Percentiles rank a stretch among this genome's conserved stretches.
These are phyloP conservation scores for Lolium multiflorum DNA, from an alignment of 176 grass and related monocot genomes.

Conservation along the genomic window DNA sequence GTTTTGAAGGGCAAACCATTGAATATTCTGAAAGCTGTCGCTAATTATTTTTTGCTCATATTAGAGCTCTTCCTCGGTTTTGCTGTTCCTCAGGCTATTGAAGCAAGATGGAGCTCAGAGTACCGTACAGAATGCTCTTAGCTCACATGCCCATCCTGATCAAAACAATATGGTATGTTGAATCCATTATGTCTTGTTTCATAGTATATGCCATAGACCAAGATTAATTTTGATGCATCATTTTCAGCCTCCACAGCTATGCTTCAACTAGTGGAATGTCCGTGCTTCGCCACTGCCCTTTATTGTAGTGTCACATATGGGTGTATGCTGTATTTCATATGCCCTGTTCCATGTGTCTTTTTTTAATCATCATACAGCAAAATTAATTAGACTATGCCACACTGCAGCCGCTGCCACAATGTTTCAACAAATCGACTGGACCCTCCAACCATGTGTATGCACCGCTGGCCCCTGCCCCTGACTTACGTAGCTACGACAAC, in stretches of 20 bases:
- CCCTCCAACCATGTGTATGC: background rate
- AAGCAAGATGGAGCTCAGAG: background rate
- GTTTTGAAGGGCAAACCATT: background rate
- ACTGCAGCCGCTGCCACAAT: background rate
- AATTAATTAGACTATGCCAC: background rate
- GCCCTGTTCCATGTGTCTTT: background rate
- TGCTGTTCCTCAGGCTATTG: background rate
- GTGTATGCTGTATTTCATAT: constrained; percentile 8
- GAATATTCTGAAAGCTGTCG: background rate
- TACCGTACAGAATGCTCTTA: background rate
- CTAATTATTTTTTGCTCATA: background rate
- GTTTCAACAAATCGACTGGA: background rate
- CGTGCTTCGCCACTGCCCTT: too few relatives aligned
- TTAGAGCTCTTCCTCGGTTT: background rate
- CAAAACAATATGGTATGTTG: constrained; percentile 14
- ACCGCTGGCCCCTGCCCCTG: background rate
- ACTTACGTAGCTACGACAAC: background rate
- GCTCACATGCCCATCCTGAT: background rate
- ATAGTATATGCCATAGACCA: background rate
- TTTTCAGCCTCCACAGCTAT: constrained; percentile 15
- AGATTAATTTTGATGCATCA: background rate
- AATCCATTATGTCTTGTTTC: background rate
- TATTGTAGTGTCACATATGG: too few relatives aligned
- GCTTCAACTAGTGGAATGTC: too few relatives aligned
- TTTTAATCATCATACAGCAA: background rate